Evolutionary conservation across 2,329 filamentous ascomycete genomes (phyloP), one percentile per base, ranked within the genome.

Genomic region (Sporothrix inflata): DNA sequence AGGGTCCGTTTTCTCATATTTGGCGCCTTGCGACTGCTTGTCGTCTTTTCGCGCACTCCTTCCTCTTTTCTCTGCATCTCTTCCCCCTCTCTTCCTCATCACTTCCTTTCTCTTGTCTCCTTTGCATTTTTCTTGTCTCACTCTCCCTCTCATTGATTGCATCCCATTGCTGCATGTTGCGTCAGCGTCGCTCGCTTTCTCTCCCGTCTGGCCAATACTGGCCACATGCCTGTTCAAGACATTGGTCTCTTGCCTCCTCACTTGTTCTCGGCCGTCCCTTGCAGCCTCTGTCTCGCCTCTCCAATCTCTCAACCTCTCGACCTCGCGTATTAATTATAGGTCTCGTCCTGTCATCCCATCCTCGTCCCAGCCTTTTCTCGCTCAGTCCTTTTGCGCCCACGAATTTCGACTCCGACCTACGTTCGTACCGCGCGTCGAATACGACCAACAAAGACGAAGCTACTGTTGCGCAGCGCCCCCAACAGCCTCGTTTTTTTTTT

Each of bases 181-280:
- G 14, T 38, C 30, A n/a, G 49, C 21, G 34, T 45, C 49, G 30
- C 63, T 49, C 45, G 63, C 24, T 55, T 69, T 51, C 40, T 21
- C 65, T 9, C 9, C 45, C 27, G 14, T 21, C 27, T 38, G 30
- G 45, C 19, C 42, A 63, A 42, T 27, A 55, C n/a, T 42, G 30
- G 49, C 49, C 66, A 45, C 66, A 69, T 69, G 34, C 49, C 66
- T 55, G 30, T 45, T 69, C 34, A 51, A 57, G 66, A 69, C 66
- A 69, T n/a, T 42, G 49, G 49, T 45, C 21, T 55, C 66, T 24
- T n/a, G 42, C 24, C 63, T 49, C 63, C 42, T 47, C 63, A 24
- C 40, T 16, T 47, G 7, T 47, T 34, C 42, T 66, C 42, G 21
- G 42, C 42, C 63, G 24, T 66, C 63, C 63, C 42, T 66, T 66